Base-by-base conservation (phyloP, 2,329 filamentous ascomycete species). In the Alternaria infectoria region DNA sequence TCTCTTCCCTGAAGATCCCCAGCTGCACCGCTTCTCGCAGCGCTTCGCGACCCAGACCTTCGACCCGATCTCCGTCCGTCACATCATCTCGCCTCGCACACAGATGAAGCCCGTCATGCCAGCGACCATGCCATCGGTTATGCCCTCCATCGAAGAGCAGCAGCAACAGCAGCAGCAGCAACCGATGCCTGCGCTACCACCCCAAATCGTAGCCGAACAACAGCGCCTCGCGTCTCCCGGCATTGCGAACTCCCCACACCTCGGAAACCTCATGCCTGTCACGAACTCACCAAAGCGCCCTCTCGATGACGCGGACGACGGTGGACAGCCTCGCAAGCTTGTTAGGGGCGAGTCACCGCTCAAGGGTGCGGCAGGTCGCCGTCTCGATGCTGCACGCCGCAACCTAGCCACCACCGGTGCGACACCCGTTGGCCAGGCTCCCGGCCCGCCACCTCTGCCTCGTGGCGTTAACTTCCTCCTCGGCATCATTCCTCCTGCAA, bases 331-430 rank as follows among this genome's bases (percentile, higher is more conserved):
- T 1, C 92, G 94, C 70, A 97, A 98, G 79, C 86, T 97, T 55
- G 88, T 90, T 52, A 89, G 96, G 47, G 94, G 91, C n/a, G 93
- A 92, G 60, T 98, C 95, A 6, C 96, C 96, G 0, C 86, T 98
- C 40, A 99, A 98, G 78, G 93, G 93, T 13, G 92, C 93, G 1
- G 93, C 95, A 40, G 93, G 93, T 25, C 90, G 94, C 59, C 90
- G 94, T 36, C 85, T 96, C 21, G 93, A 96, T 73, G 91, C 96
- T 76, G 90, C 93, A 66, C 85, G 85, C 61, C 81, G 85, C 49
- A 81, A 83, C 75, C 73, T 74, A 40, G 67, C 73, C 46, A 72
- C 67, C 25, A 69, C 69, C 21, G 72, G 72, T 19, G 74, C 69
- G 59, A 77, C 74, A 32, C 74, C 75, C 13, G 62, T 76, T 3